Percentiles rank a stretch among this genome's conserved stretches.
Conservation (phyloP, 2,329 filamentous ascomycete genomes). For the Trichoderma sp. region DNA sequence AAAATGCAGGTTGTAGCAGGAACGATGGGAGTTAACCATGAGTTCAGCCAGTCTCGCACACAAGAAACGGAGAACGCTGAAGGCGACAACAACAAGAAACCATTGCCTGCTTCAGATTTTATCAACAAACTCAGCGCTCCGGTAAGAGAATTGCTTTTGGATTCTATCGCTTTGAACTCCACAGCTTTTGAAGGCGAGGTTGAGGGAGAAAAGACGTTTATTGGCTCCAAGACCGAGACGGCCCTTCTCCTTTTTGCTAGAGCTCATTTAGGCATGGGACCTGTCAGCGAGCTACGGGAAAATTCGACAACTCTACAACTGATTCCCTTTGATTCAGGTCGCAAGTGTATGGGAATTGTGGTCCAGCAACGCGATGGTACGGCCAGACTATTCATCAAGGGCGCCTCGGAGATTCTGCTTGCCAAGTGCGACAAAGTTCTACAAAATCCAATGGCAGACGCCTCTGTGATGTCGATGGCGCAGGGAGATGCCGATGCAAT, state of each 20-base stretch:
- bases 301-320: conserved; percentile 64
- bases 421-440: conserved; percentile 58
- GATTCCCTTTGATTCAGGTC: conserved; percentile 74
- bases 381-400: conserved; percentile 64
- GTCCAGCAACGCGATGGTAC: conserved; percentile 55
- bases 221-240: conserved; percentile 79
- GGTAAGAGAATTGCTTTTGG: conserved; percentile 58
- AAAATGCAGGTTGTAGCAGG: conserved; percentile 70
- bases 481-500: conserved; percentile 61
- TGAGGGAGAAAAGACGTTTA: conserved; percentile 67
- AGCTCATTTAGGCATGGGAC: conserved; percentile 68
- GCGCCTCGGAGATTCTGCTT: conserved; percentile 67
- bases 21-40: conserved; percentile 58
- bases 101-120: conserved; percentile 53
- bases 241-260: conserved; percentile 72
- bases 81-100: conserved; percentile 34
- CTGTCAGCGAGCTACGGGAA: conserved; percentile 66
- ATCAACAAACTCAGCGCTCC: conserved; percentile 49
- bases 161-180: conserved; percentile 68
- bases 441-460: conserved; percentile 52
- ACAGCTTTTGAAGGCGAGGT: conserved; percentile 77
- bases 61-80: conserved; percentile 31
- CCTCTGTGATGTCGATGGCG: conserved; percentile 50
- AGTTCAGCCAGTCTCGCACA: conserved; percentile 45
- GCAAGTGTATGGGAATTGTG: conserved; percentile 72